Base-by-base conservation (phyloP, 352 stramenopile species). In the Peronosclerospora sorghi region DNA sequence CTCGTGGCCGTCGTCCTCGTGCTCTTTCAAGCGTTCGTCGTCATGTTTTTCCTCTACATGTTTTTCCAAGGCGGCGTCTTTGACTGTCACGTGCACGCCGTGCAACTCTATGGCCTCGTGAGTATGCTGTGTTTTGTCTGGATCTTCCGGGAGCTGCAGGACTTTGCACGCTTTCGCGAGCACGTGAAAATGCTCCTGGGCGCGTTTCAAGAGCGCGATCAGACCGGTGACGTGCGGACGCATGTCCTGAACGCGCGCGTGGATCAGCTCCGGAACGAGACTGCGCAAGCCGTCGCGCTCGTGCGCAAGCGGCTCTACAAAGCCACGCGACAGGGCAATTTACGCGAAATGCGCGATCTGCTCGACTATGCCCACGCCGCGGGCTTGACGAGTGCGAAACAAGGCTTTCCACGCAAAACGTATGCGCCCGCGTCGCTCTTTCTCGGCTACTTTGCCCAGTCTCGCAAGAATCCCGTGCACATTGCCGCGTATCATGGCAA, bases 141-240 rank as follows among this genome's bases (percentile, higher is more conserved):
- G 20, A 65, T 91, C 26, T 80, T 86, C 29, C 62, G 68, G 7
- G 70, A 85, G 53, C 46, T 87, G 9, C 55, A 61, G 43, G 69
- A 75, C 44, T 90, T 90, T 45, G 74, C 75, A 23, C 74, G 78
- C 10, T 86, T 83, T 47, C 75, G 75, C 2, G 78, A 90, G 26
- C 78, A 90, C 41, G 63, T 90, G 17, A 90, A 90, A 57, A 90
- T 90, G 78, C 54, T 83, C 24, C 54, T 90, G 0, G 78, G 78
- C 6, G 78, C 78, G 12, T 90, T 90, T 48, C 71, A 82, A 38
- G 78, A 90, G 32, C 75, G 75, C 23, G 78, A 90, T 36, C 71
- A 87, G 45, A 86, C 72, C 1, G 73, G 72, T 13, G 65, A 82
- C 30, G 69, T 90, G 8, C 74, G 78, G 19, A 70, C 73, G 21